These are phyloP conservation scores for Fusarium chuoi DNA, from an alignment of 2,329 filamentous ascomycete genomes.

Conservation along the genomic window DNA sequence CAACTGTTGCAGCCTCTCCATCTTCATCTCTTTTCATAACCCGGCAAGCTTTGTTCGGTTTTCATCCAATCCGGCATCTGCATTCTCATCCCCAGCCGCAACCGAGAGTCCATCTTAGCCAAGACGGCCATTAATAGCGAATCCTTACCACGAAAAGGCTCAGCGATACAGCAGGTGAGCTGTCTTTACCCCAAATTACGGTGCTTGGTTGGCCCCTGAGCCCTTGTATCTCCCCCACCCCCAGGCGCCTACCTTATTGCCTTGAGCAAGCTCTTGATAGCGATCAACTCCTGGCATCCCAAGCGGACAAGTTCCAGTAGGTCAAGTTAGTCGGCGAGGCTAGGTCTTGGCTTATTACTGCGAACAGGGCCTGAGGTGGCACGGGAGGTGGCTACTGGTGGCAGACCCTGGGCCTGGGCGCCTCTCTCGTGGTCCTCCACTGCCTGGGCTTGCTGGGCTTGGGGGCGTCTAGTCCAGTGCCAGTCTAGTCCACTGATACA, in stretches of 20 bases:
- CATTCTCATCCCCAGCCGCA: slow-evolving; percentile 33
- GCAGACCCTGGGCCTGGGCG: slow-evolving; percentile 36
- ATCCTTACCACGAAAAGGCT: slow-evolving; percentile 23
- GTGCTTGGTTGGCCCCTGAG: slow-evolving; percentile 29
- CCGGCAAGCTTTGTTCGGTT: neutral
- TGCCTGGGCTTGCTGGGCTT: slow-evolving; percentile 6
- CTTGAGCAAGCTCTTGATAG: slow-evolving; percentile 6
- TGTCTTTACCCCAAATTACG: slow-evolving; percentile 24
- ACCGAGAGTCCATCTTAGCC: slow-evolving; percentile 23
- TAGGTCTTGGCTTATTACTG: slow-evolving; percentile 37
- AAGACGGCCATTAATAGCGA: slow-evolving; percentile 18
- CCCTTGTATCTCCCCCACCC: slow-evolving; percentile 32
- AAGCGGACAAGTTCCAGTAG: slow-evolving; percentile 7
- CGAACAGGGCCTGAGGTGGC: slow-evolving; percentile 35
- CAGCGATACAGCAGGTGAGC: slow-evolving; percentile 18
- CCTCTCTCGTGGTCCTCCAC: slow-evolving; percentile 25
- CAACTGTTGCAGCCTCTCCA: neutral
- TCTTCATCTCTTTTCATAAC: neutral
- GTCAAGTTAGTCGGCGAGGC: slow-evolving; percentile 29
- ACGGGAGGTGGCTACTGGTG: slow-evolving; percentile 38
- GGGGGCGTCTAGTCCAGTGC: slow-evolving; percentile 27
- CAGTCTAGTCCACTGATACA: slow-evolving; percentile 21
- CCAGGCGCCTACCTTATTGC: slow-evolving; percentile 21
- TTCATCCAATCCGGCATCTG: slow-evolving; percentile 20
- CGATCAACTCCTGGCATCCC: slow-evolving; percentile 10